These are phyloP conservation scores for Globisporangium middletonii DNA, from an alignment of 352 stramenopile species.

Conservation along the genomic window DNA sequence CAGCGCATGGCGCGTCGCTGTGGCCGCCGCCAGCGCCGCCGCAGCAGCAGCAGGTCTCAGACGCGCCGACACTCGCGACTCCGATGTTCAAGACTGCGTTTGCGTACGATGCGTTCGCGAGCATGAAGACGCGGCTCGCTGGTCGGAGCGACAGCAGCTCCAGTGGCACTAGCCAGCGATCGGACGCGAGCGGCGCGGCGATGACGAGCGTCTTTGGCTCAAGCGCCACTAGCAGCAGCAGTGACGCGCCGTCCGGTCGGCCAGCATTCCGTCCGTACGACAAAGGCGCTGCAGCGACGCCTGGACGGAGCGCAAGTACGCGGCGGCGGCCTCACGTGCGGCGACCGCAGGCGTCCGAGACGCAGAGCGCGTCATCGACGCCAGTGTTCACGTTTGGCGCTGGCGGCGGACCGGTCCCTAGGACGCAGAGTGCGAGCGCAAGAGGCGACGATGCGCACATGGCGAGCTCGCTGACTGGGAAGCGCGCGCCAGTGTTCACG, in stretches of 20 bases:
- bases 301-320: background rate
- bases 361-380: background rate
- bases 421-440: too few species aligned
- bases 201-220: conserved; percentile 9
- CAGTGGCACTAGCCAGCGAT: background rate
- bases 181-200: background rate
- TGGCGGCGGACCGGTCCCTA: too few species aligned
- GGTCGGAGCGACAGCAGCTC: background rate
- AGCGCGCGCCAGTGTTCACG: too few species aligned
- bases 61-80: background rate
- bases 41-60: background rate
- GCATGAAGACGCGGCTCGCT: conserved; percentile 9
- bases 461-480: too few species aligned
- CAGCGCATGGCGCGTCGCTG: too few species aligned
- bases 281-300: conserved; percentile 2
- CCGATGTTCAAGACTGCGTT: conserved; percentile 11
- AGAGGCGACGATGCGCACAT: background rate
- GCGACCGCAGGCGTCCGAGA: background rate
- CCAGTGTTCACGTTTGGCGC: conserved; percentile 3
- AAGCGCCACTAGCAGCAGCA: background rate
- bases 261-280: conserved; percentile 7
- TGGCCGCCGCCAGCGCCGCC: background rate
- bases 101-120: conserved; percentile 13
- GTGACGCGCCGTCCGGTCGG: background rate
- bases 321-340: background rate